Conservation (phyloP, 2,329 filamentous ascomycete species). For the Fusarium pininemorale region DNA sequence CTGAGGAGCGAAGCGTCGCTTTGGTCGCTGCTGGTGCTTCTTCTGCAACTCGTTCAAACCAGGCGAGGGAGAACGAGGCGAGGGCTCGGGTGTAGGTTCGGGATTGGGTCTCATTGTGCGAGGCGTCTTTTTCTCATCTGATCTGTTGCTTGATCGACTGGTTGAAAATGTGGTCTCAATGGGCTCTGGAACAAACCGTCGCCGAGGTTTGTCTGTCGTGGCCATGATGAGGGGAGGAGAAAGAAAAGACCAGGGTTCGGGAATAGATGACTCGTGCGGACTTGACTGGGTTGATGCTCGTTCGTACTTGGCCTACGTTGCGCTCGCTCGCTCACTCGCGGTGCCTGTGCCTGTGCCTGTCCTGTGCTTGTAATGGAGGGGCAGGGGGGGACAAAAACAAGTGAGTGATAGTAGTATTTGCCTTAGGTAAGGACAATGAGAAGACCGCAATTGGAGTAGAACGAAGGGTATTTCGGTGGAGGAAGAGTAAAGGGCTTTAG, state of each 20-base stretch:
- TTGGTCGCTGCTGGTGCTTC: constrained; percentile 52
- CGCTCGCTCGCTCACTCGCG: constrained; percentile 16
- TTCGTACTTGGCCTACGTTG: constrained; percentile 24
- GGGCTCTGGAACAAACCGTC: constrained; percentile 73
- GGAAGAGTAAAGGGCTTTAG: background rate
- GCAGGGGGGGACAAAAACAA: constrained; percentile 40
- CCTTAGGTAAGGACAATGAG: background rate
- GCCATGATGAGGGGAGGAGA: constrained; percentile 52
- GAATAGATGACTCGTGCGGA: constrained; percentile 30
- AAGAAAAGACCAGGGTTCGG: constrained; percentile 43
- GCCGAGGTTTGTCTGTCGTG: constrained; percentile 54
- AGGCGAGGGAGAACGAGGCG: constrained; percentile 60
- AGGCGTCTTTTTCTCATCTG: constrained; percentile 33
- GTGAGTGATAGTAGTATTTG: constrained; percentile 6
- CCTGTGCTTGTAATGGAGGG: constrained; percentile 32
- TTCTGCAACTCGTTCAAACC: constrained; percentile 51
- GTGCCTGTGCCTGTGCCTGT: constrained; percentile 8
- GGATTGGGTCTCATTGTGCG: constrained; percentile 59
- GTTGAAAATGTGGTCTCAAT: constrained; percentile 77
- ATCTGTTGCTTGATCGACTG: constrained; percentile 56
- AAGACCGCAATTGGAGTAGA: background rate
- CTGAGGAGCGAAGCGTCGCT: constrained; percentile 75
- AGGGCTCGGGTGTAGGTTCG: constrained; percentile 65
- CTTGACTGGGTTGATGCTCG: constrained; percentile 31
- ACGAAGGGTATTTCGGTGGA: background rate